Percentiles rank a stretch among this genome's conserved stretches.
Evolutionary conservation across 1,139 yeast species (phyloP).

Genomic region (Pichia kudriavzevii): DNA sequence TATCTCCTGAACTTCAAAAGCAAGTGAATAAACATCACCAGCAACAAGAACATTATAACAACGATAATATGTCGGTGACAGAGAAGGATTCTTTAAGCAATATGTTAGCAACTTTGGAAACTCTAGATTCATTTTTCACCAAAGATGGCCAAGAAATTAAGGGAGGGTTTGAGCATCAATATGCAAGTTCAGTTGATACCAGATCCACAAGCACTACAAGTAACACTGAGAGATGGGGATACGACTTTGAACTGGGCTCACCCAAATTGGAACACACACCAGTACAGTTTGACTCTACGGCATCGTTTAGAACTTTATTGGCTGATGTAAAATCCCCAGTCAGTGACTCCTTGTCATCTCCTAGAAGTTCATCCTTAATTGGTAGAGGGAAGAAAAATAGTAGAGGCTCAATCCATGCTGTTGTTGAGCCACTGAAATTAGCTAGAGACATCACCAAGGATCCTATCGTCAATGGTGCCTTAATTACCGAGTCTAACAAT

Average conservation of each 20-base stretch:
- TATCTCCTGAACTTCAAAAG: constrained; percentile 22
- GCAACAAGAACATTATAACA: constrained; percentile 20
- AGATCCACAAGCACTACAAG: constrained; percentile 28
- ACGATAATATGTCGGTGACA: constrained; percentile 29
- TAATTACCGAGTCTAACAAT: constrained; percentile 5
- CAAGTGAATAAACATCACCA: constrained; percentile 32
- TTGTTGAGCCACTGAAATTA: constrained; percentile 15
- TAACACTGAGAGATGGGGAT: constrained; percentile 12
- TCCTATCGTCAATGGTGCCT: constrained; percentile 5
- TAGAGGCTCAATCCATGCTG: constrained; percentile 6
- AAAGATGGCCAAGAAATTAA: constrained; percentile 41
- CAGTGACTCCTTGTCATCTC: constrained; percentile 9
- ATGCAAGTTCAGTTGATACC: constrained; percentile 33
- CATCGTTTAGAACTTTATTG: constrained; percentile 16
- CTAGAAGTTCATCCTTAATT: constrained; percentile 2
- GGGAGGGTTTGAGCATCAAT: constrained; percentile 25
- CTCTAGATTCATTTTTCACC: constrained; percentile 86
- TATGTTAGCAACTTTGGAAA: constrained; percentile 96
- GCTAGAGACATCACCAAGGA: constrained; percentile 14
- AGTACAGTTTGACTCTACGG: constrained; percentile 16
- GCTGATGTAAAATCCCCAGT: constrained; percentile 16
- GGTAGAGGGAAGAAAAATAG: constrained; percentile 8
- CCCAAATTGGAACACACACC: constrained; percentile 11
- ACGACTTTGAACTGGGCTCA: constrained; percentile 14
- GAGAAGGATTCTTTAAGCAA: constrained; percentile 77